A percentile compares a stretch with the other conserved stretches of the same genome.
Conservation (phyloP, 2,329 filamentous ascomycete species). For the Fusarium sambucinum region DNA sequence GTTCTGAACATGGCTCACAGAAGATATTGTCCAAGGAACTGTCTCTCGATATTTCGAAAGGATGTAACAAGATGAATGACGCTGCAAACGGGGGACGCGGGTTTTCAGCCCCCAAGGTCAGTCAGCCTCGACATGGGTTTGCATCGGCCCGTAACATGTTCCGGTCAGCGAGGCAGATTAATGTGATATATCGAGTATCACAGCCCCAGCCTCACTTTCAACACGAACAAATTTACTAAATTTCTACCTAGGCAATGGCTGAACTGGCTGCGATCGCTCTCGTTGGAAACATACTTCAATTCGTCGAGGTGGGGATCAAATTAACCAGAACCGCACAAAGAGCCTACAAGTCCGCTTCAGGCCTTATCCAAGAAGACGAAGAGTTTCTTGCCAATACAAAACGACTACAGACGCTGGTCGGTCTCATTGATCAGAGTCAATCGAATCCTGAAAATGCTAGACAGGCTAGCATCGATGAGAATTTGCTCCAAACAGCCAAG, state of each 20-base stretch:
- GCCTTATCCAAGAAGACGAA: neutral
- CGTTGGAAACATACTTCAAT: neutral
- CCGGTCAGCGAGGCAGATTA: neutral
- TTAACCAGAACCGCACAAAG: neutral
- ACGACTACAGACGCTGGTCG: neutral
- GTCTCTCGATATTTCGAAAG: neutral
- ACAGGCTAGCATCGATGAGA: neutral
- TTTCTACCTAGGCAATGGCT: fast-evolving
- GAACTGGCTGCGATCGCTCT: neutral
- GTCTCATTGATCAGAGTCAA: neutral
- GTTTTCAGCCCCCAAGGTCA: neutral
- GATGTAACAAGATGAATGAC: fast-evolving
- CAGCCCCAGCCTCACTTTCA: neutral
- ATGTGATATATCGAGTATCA: neutral
- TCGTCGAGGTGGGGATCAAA: neutral
- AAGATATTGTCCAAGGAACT: fast-evolving
- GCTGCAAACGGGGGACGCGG: neutral
- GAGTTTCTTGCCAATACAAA: neutral
- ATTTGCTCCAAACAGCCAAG: neutral
- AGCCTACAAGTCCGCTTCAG: neutral
- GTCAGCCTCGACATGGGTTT: neutral
- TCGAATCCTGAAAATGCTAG: neutral
- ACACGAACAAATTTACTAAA: too few species aligned
- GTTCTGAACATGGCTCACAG: neutral
- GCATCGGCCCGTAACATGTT: neutral